phyloP scores from a whole-genome alignment of 2,329 filamentous ascomycete species.

The Exserohilum turcica region DNA sequence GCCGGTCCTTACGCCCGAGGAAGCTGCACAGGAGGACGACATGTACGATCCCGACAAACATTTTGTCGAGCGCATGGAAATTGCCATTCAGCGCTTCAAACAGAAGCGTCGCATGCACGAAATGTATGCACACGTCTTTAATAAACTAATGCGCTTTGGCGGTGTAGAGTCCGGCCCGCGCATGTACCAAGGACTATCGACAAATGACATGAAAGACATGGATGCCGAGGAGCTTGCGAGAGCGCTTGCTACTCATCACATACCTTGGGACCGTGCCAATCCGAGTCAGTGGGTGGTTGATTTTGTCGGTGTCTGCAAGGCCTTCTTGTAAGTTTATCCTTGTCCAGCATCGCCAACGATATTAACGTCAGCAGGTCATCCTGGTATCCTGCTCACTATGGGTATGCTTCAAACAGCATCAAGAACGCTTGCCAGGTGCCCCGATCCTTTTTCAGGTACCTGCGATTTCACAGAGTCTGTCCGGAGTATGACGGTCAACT shows the following conservation, averaged over 20 bases:
- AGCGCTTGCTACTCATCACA: constrained; percentile 66
- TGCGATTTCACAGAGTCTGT: constrained; percentile 83
- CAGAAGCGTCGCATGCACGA: constrained; percentile 74
- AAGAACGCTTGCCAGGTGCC: constrained; percentile 70
- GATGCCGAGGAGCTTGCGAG: constrained; percentile 68
- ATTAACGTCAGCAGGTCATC: constrained; percentile 57
- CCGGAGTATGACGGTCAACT: constrained; percentile 76
- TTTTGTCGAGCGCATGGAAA: constrained; percentile 73
- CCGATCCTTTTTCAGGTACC: constrained; percentile 85
- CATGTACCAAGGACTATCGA: constrained; percentile 67
- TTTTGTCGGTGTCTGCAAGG: constrained; percentile 76
- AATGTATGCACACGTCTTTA: constrained; percentile 68
- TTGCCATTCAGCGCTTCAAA: constrained; percentile 81
- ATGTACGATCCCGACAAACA: constrained; percentile 65
- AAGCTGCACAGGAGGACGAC: constrained; percentile 68
- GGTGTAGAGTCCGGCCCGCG: constrained; percentile 70
- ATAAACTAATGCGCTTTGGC: constrained; percentile 80
- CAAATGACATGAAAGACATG: constrained; percentile 65
- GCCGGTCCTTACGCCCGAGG: constrained; percentile 72
- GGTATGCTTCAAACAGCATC: constrained; percentile 57
- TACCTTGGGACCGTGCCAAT: constrained; percentile 56
- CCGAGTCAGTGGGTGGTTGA: constrained; percentile 75
- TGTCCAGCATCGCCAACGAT: neutral
- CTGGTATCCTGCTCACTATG: constrained; percentile 59
- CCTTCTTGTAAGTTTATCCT: constrained; percentile 69